These are phyloP conservation scores for Populus nigra DNA, from an alignment of 345 rosid genomes.

Conservation along the genomic window DNA sequence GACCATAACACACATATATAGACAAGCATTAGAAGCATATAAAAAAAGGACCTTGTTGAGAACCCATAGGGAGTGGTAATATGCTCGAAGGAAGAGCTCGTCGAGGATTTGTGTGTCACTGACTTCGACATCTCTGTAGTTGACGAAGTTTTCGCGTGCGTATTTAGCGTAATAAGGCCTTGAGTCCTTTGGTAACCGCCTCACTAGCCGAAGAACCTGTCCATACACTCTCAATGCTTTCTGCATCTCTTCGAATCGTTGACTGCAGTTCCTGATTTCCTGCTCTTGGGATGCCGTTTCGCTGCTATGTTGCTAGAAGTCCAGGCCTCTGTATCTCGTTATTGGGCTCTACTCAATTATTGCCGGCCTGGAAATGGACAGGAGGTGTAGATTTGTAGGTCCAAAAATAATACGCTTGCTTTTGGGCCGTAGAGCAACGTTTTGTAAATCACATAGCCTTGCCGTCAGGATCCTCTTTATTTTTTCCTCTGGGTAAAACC, in stretches of 20 bases:
- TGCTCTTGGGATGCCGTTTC: neutral
- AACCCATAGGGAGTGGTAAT: slow-evolving; percentile 90
- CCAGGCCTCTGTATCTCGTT: neutral
- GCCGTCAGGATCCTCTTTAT: no score
- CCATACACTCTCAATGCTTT: slow-evolving; percentile 71
- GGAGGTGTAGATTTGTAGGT: no score
- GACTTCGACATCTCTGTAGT: slow-evolving; percentile 68
- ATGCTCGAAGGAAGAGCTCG: slow-evolving; percentile 81
- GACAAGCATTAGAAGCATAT: neutral
- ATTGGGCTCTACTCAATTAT: neutral
- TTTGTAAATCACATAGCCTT: no score
- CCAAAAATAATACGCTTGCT: no score
- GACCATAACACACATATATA: neutral
- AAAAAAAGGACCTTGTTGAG: slow-evolving; percentile 60
- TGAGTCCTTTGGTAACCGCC: slow-evolving; percentile 70
- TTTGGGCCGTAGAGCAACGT: no score
- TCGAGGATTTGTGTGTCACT: slow-evolving; percentile 52
- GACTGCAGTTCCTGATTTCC: neutral
- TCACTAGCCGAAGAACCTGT: slow-evolving; percentile 71
- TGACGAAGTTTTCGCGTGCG: slow-evolving; percentile 86
- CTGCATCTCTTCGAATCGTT: slow-evolving; percentile 39
- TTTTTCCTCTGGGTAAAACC: neutral
- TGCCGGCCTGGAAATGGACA: no score
- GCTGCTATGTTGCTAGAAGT: neutral
- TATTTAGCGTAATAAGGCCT: slow-evolving; percentile 89